Conservation (phyloP, 306 rosid species). For the Lupinus albus region DNA sequence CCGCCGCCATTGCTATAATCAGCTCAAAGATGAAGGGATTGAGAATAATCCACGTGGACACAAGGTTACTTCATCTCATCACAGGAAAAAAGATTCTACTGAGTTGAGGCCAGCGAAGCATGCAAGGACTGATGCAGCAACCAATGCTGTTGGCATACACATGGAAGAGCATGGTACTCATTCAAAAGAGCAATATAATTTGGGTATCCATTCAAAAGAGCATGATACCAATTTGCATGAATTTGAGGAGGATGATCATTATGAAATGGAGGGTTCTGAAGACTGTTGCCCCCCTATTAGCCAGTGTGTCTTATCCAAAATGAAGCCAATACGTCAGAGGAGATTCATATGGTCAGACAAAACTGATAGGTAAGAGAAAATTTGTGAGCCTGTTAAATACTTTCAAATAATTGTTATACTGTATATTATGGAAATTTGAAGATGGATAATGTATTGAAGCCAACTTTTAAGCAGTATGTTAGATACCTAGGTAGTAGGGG, state of each 20-base stretch:
- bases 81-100: conserved; percentile 45
- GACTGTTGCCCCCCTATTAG: conserved; percentile 50
- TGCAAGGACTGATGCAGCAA: conserved; percentile 50
- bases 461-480: conserved; percentile 13
- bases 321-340: conserved; percentile 67
- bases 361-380: conserved; percentile 73
- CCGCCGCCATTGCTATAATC: conserved; percentile 56
- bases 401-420: conserved; percentile 20
- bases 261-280: conserved; percentile 50
- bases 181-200: conserved; percentile 45
- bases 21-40: conserved; percentile 45
- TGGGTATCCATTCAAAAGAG: conserved; percentile 48
- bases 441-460: conserved; percentile 28
- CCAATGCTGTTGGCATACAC: conserved; percentile 44
- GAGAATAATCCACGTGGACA: conserved; percentile 41
- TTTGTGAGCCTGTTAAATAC: conserved; percentile 28
- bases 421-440: conserved; percentile 9
- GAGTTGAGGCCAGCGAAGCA: conserved; percentile 54
- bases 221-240: conserved; percentile 41
- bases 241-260: conserved; percentile 51
- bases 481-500: no score
- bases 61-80: conserved; percentile 47
- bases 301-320: conserved; percentile 50
- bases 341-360: conserved; percentile 86
- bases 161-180: conserved; percentile 48